These are phyloP conservation scores for Yamadazyma taylorii DNA, from an alignment of 1,139 yeast genomes.

Conservation along the genomic window DNA sequence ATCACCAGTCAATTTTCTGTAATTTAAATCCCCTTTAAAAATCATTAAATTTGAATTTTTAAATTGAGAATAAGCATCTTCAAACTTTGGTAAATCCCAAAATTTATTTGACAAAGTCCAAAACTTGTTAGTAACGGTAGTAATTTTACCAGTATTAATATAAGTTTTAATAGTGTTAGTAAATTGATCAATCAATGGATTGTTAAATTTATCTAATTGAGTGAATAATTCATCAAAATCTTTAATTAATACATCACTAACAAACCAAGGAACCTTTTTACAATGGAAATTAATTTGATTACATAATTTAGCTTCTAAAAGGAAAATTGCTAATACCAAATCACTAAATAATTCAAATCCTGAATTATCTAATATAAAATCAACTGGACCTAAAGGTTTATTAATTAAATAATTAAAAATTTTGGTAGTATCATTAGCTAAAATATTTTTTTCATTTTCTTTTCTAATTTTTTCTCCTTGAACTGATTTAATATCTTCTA, in stretches of 20 bases:
- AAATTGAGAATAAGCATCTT: slow-evolving; percentile 31
- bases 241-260: slow-evolving; percentile 86
- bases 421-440: slow-evolving; percentile 68
- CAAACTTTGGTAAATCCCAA: slow-evolving; percentile 57
- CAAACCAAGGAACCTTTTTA: slow-evolving; percentile 95
- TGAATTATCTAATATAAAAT: slow-evolving; percentile 88
- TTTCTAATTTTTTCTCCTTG: slow-evolving; percentile 90
- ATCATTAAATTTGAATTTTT: slow-evolving; percentile 64
- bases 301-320: slow-evolving; percentile 69
- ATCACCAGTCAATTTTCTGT: slow-evolving; percentile 91
- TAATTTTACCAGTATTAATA: slow-evolving; percentile 52
- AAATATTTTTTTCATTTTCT: slow-evolving; percentile 77
- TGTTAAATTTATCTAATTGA: slow-evolving; percentile 62
- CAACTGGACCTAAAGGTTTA: slow-evolving; percentile 51
- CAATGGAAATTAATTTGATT: slow-evolving; percentile 76
- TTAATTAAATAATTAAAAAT: slow-evolving; percentile 57
- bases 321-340: slow-evolving; percentile 68
- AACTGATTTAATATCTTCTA: slow-evolving; percentile 84
- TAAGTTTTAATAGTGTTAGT: slow-evolving; percentile 46
- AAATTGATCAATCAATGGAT: slow-evolving; percentile 33
- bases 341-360: slow-evolving; percentile 96
- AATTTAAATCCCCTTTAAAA: slow-evolving; percentile 94
- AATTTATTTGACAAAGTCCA: slow-evolving; percentile 83
- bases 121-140: slow-evolving; percentile 65
- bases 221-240: slow-evolving; percentile 64